A percentile compares a stretch with the other conserved stretches of the same genome.
These are phyloP conservation scores for Diospyros lotus DNA, from an alignment of 148 eudicot genomes.

Conservation along the genomic window DNA sequence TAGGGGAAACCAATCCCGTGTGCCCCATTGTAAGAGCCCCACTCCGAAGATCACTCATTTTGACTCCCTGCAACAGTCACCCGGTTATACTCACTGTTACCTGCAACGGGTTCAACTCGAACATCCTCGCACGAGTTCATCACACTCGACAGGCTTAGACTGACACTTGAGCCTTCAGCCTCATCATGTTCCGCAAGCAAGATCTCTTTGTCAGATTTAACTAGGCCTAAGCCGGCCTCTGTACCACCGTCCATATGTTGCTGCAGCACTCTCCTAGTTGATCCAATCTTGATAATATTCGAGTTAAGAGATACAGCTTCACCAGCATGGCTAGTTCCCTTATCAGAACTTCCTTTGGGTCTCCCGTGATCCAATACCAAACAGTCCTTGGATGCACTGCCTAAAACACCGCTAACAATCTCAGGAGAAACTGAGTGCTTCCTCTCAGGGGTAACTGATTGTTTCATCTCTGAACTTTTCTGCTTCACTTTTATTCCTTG, in stretches of 20 bases:
- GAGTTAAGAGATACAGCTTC: background rate
- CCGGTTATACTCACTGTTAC: conserved; percentile 17
- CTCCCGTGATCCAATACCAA: background rate
- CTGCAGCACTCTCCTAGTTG: background rate
- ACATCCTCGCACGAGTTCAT: conserved; percentile 13
- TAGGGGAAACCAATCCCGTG: conserved; percentile 8
- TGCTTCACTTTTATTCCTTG: conserved; percentile 19
- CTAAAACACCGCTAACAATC: conserved; percentile 16
- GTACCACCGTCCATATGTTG: background rate
- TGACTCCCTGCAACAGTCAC: conserved; percentile 34
- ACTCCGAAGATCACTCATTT: conserved; percentile 17
- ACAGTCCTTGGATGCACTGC: conserved; percentile 11
- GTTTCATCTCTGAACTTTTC: conserved; percentile 31
- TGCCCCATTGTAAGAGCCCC: conserved; percentile 21
- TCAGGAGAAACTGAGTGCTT: conserved; percentile 49
- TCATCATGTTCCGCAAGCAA: conserved; percentile 16
- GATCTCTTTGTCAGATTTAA: conserved; percentile 15
- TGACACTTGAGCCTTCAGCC: conserved; percentile 20
- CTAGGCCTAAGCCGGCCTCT: conserved; percentile 1
- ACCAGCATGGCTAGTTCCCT: conserved; percentile 1
- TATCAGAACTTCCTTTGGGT: background rate
- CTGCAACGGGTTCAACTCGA: conserved; percentile 18
- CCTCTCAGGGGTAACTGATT: conserved; percentile 30
- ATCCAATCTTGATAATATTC: background rate
- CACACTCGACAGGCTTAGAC: conserved; percentile 21